These are phyloP conservation scores for Melanomma pulvis-pyrius DNA, from an alignment of 495 filamentous ascomycete genomes.

Conservation along the genomic window DNA sequence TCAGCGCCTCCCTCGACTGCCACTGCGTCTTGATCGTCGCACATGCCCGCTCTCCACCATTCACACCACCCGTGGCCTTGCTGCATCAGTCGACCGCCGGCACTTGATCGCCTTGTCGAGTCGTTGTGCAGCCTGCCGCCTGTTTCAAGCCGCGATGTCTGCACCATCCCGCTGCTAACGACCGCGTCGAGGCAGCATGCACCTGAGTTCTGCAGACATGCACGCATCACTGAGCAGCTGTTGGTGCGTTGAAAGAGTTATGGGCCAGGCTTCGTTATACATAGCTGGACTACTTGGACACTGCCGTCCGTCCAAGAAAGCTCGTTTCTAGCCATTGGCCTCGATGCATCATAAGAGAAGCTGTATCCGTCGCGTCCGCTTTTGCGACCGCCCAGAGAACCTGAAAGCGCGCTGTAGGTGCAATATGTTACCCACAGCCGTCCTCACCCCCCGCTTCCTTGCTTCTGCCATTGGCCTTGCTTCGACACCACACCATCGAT, in stretches of 20 bases:
- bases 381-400: not conserved
- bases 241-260: slow-evolving; percentile 1
- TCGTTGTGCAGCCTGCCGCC: slow-evolving; percentile 13
- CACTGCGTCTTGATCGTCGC: slow-evolving; percentile 11
- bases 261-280: slow-evolving; percentile 2
- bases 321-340: not conserved
- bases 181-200: slow-evolving; percentile 31
- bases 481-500: not conserved
- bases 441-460: not conserved
- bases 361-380: not conserved
- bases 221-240: not conserved
- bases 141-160: slow-evolving; percentile 24
- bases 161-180: slow-evolving; percentile 6
- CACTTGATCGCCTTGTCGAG: slow-evolving; percentile 1
- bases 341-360: not conserved
- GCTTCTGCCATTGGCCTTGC: not conserved
- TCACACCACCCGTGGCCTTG: not conserved
- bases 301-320: not conserved
- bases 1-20: slow-evolving; percentile 3
- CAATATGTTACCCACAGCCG: not conserved
- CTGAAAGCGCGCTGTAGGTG: not conserved
- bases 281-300: not conserved
- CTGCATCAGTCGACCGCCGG: not conserved
- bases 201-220: slow-evolving; percentile 4
- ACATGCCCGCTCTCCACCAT: slow-evolving; percentile 3